A percentile compares a stretch with the other conserved stretches of the same genome.
Evolutionary conservation across 208 protist genomes (phyloP).

Genomic region (Crithidia sp.): DNA sequence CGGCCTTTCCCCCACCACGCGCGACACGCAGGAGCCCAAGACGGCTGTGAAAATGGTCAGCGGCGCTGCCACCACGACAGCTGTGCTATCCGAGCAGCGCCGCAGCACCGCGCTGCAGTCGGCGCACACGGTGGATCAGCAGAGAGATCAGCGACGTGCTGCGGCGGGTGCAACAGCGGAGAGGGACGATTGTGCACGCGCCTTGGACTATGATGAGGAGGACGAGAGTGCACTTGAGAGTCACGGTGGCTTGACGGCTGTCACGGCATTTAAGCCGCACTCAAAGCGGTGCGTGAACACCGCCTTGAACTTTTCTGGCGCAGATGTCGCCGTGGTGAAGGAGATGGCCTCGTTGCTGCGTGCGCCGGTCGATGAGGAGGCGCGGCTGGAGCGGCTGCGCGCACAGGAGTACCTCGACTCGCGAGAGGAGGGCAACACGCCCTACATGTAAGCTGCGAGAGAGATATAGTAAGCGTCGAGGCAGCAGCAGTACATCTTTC

Average conservation of each 20-base stretch:
- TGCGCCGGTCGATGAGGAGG: constrained; percentile 2
- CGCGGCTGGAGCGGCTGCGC: neutral
- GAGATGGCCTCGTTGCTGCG: constrained; percentile 33
- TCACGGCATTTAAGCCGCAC: too few relatives aligned
- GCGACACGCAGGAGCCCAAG: neutral
- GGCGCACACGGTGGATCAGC: neutral
- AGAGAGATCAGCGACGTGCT: neutral
- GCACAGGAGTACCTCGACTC: constrained; percentile 29
- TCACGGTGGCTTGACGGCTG: too few relatives aligned
- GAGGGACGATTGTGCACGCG: constrained; percentile 1
- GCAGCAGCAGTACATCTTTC: neutral
- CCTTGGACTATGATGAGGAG: constrained; percentile 14
- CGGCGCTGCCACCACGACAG: neutral
- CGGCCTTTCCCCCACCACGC: neutral
- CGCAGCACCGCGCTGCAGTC: neutral
- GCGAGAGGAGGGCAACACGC: constrained; percentile 20
- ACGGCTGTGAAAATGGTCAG: constrained; percentile 5
- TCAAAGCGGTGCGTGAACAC: constrained; percentile 15
- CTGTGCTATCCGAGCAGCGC: constrained; percentile 6
- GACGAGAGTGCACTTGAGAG: neutral
- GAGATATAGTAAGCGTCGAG: too few relatives aligned
- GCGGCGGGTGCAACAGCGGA: neutral
- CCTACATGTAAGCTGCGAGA: constrained; percentile 24
- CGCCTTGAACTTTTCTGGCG: constrained; percentile 28
- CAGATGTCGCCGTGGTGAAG: constrained; percentile 36